Percentiles rank a stretch among this genome's conserved stretches.
These are phyloP conservation scores for Starmerella ratchasimensis DNA, from an alignment of 805 yeast genomes.

Conservation along the genomic window DNA sequence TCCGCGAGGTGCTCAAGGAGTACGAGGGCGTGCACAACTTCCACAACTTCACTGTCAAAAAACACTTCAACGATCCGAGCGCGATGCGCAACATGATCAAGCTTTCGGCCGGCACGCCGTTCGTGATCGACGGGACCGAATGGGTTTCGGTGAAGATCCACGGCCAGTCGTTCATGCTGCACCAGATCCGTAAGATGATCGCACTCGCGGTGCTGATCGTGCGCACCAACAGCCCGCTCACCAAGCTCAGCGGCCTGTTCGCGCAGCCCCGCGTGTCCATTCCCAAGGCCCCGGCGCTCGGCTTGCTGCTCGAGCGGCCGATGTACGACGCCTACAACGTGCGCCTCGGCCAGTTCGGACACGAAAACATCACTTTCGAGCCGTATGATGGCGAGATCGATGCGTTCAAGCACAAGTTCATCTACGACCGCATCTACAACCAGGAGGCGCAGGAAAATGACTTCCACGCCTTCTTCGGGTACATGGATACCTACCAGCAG, in stretches of 20 bases:
- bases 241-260: constrained; percentile 66
- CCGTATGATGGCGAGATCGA: constrained; percentile 59
- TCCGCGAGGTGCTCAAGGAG: constrained; percentile 54
- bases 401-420: constrained; percentile 71
- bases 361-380: constrained; percentile 57
- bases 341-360: constrained; percentile 59
- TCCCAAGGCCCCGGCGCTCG: constrained; percentile 96
- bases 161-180: constrained; percentile 96
- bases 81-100: constrained; percentile 72
- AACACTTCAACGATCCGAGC: constrained; percentile 68
- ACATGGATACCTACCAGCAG: constrained; percentile 69
- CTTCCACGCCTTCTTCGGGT: constrained; percentile 80
- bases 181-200: constrained; percentile 95
- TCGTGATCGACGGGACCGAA: constrained; percentile 83
- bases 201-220: constrained; percentile 83
- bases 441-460: constrained; percentile 82
- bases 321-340: constrained; percentile 77
- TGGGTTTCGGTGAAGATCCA: constrained; percentile 94
- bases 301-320: constrained; percentile 78
- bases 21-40: constrained; percentile 86
- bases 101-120: constrained; percentile 71
- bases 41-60: constrained; percentile 79
- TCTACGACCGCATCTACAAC: constrained; percentile 81
- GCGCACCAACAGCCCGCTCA: constrained; percentile 71
- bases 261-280: constrained; percentile 63